phyloP scores from a whole-genome alignment of 257 asterid genomes.

The Rauvolfia tetraphylla region DNA sequence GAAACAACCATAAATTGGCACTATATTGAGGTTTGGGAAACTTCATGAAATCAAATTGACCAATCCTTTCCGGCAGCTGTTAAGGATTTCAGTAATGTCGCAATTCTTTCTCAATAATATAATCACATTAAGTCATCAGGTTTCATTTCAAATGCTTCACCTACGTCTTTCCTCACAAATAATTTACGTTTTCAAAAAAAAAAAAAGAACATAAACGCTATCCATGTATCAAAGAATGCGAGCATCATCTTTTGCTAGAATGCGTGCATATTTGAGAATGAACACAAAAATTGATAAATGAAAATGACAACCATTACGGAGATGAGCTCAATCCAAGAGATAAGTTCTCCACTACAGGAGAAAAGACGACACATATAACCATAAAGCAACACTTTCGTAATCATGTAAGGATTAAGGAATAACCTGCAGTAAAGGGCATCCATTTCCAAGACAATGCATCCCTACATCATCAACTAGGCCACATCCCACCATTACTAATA shows the following conservation, averaged over 20 bases:
- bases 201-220: no score
- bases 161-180: no score
- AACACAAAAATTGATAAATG: background rate
- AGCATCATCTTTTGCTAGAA: background rate
- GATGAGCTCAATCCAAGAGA: no score
- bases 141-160: no score
- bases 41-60: background rate
- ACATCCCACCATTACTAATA: slow-evolving; percentile 59
- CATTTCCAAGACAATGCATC: slow-evolving; percentile 47
- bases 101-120: background rate
- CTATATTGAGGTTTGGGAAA: background rate
- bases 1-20: background rate
- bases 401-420: background rate
- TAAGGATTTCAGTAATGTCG: background rate
- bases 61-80: background rate
- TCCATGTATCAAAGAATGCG: background rate
- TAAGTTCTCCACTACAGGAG: no score
- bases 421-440: slow-evolving; percentile 72
- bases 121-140: background rate
- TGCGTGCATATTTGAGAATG: background rate
- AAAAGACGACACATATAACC: no score
- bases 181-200: no score
- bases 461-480: slow-evolving; percentile 53
- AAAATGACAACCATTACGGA: background rate
- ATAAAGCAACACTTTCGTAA: background rate